Evolutionary conservation across 2,329 filamentous ascomycete species (phyloP), one percentile per base, ranked within the genome.

Genomic region (Bipolaris sorokiniana): DNA sequence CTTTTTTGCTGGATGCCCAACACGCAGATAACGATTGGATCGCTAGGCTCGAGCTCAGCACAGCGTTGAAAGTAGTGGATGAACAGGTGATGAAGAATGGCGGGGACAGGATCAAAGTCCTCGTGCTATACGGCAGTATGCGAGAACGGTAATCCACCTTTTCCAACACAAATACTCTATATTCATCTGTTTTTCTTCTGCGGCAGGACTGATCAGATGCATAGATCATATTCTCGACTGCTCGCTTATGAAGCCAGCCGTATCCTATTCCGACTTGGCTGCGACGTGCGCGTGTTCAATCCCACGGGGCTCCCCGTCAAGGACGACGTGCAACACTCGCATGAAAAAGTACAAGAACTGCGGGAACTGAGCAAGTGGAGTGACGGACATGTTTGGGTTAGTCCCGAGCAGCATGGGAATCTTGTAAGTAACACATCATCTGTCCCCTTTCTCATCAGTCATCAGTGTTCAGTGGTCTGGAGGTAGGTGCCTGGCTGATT

Each of bases 401-500:
- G 82, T 7, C 86, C 86, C 0, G 87, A 90, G 67, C 87, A 89
- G 73, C 87, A 90, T 61, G 87, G 87, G 0, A 88, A 86, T 61
- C 63, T 89, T 38, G 83, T 85, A 53, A 64, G 78, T 50, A 26
- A 15, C 10, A 1, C 1, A 7, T 13, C 7, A 26, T 13, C 1
- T 31, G 33, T 13, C 16, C n/a, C 18, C 45, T 31, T 31, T 6
- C 16, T 18, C 26, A 9, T 31, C 28, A 5, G 10, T 10, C 28
- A 31, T 31, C 10, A 11, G 28, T 7, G 5, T 31, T 11, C 28
- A 11, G 10, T 3, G 28, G 28, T 13, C 23, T 6, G 7, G n/a
- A 15, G 22, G 26, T 37, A 51, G 5, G n/a, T 18, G 31, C 16
- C 5, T 9, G 2, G 7, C 41, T 40, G 28, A 54, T 48, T 61